Conservation (phyloP, 441 rosid genomes). For the Erodium texanum region DNA sequence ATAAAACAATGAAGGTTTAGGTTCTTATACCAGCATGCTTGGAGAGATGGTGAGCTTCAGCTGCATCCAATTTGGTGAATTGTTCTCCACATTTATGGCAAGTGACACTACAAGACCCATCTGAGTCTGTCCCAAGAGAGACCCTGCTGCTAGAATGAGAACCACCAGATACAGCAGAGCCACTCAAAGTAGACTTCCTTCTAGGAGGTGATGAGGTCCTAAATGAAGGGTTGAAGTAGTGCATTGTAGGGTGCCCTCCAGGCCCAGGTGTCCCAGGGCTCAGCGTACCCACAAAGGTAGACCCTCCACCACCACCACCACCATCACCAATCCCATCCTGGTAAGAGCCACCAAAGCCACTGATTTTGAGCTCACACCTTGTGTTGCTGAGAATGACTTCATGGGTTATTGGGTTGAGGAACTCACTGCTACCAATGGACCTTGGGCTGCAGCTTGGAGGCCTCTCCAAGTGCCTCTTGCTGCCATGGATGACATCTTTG, state of each 20-base stretch:
- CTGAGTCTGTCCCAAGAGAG: conserved; percentile 53
- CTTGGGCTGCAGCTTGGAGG: conserved; percentile 43
- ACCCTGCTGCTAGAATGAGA: conserved; percentile 40
- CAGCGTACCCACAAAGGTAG: conserved; percentile 69
- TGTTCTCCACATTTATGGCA: conserved; percentile 96
- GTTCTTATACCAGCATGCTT: conserved; percentile 81
- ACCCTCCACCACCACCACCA: conserved; percentile 25
- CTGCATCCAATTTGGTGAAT: conserved; percentile 78
- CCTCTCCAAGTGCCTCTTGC: conserved; percentile 31
- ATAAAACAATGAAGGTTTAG: not conserved
- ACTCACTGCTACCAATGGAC: conserved; percentile 96
- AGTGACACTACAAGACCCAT: conserved; percentile 47
- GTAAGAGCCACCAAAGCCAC: conserved; percentile 56
- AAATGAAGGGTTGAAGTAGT: conserved; percentile 54
- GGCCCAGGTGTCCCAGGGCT: conserved; percentile 90
- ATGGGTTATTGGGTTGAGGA: conserved; percentile 87
- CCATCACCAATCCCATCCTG: conserved; percentile 33
- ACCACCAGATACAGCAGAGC: conserved; percentile 26
- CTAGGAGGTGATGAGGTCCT: conserved; percentile 43
- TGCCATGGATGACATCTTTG: conserved; percentile 29
- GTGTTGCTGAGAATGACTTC: conserved; percentile 87
- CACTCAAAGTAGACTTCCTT: conserved; percentile 43
- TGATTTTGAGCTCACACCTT: conserved; percentile 89
- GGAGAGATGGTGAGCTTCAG: conserved; percentile 88
- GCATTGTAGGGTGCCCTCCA: conserved; percentile 54